A percentile compares a stretch with the other conserved stretches of the same genome.
Evolutionary conservation across 1,284 basidiomycete genomes (phyloP).

Genomic region (Rhodotorula glutinis): DNA sequence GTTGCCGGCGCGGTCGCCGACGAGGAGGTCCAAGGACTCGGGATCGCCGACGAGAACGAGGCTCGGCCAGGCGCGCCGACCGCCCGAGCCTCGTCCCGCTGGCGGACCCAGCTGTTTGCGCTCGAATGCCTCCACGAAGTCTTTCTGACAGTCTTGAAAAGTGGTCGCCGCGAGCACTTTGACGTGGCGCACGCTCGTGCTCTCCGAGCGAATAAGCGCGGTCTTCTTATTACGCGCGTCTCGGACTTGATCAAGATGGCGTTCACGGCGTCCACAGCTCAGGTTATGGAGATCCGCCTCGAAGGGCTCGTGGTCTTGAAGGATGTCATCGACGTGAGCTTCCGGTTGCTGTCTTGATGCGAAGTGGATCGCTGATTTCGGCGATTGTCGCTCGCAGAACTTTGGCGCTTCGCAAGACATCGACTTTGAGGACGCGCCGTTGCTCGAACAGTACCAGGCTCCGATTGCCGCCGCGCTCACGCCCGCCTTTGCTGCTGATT

Average conservation of each 20-base stretch:
- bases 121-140: conserved; percentile 88
- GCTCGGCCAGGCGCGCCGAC: conserved; percentile 21
- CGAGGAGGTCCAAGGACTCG: conserved; percentile 44
- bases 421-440: conserved; percentile 80
- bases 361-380: neutral
- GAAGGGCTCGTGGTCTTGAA: conserved; percentile 83
- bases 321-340: conserved; percentile 84
- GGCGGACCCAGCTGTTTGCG: conserved; percentile 96
- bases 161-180: conserved; percentile 75
- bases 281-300: conserved; percentile 91
- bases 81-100: conserved; percentile 63
- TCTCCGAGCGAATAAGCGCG: conserved; percentile 47
- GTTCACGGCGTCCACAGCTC: conserved; percentile 92
- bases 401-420: conserved; percentile 86
- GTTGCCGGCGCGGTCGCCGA: conserved; percentile 27
- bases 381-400: conserved; percentile 55
- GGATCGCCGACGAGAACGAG: conserved; percentile 26
- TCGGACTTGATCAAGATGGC: conserved; percentile 95
- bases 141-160: conserved; percentile 68
- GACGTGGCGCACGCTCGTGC: conserved; percentile 62
- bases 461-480: conserved; percentile 98
- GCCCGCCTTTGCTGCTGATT: conserved; percentile 90
- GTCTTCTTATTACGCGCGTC: conserved; percentile 71
- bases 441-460: conserved; percentile 98
- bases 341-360: neutral